Evolutionary conservation across 2,329 filamentous ascomycete genomes (phyloP).

Genomic region (Ceratocystis harringtonii): DNA sequence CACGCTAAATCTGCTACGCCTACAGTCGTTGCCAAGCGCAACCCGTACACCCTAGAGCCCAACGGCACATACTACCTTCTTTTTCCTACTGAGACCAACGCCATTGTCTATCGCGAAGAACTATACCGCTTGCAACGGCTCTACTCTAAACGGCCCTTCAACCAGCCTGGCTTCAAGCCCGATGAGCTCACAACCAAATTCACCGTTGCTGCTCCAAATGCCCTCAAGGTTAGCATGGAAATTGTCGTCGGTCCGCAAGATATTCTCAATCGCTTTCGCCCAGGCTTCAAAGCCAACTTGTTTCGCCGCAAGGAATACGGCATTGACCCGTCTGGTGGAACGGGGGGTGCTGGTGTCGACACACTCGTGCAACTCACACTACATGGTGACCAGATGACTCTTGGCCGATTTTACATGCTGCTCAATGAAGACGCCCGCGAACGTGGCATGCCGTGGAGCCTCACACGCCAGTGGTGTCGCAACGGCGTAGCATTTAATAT

Average conservation of each 20-base stretch:
- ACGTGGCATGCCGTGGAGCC: slow-evolving; percentile 23
- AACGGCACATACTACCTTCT: slow-evolving; percentile 53
- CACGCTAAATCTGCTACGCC: neutral
- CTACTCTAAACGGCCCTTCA: slow-evolving; percentile 30
- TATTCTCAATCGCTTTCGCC: slow-evolving; percentile 16
- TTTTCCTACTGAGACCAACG: slow-evolving; percentile 46
- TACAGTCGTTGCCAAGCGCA: slow-evolving; percentile 48
- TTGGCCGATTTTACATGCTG: slow-evolving; percentile 24
- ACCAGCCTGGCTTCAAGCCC: slow-evolving; percentile 14
- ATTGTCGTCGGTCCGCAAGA: slow-evolving; percentile 13
- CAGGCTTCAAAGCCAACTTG: slow-evolving; percentile 15
- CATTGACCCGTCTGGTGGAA: slow-evolving; percentile 6
- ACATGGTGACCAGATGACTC: slow-evolving; percentile 23
- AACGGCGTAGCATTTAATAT: slow-evolving; percentile 15
- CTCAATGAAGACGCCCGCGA: slow-evolving; percentile 30
- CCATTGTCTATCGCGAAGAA: slow-evolving; percentile 40
- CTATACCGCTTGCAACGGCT: slow-evolving; percentile 25
- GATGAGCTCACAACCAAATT: slow-evolving; percentile 15
- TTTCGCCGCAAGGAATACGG: slow-evolving; percentile 15
- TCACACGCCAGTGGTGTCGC: slow-evolving; percentile 17
- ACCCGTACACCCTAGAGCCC: slow-evolving; percentile 47
- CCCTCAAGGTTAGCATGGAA: slow-evolving; percentile 14
- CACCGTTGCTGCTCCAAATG: slow-evolving; percentile 17
- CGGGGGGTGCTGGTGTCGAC: neutral
- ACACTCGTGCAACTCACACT: slow-evolving; percentile 23